phyloP scores from a whole-genome alignment of 441 rosid species.

The Heliophila coronopifolia region DNA sequence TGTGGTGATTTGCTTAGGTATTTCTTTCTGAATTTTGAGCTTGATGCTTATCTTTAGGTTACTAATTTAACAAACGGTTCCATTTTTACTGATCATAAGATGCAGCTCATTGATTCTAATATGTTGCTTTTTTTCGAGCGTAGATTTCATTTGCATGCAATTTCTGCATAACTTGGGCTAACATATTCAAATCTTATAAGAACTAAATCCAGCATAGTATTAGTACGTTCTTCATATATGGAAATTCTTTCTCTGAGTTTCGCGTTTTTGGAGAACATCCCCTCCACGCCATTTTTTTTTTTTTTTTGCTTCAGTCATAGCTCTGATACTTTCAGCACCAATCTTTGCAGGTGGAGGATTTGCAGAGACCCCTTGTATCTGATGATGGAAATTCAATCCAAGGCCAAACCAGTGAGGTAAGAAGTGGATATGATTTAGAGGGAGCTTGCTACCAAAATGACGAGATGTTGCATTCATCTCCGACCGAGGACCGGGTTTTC shows the following conservation, averaged over 20 bases:
- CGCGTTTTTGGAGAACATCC: conserved; percentile 3
- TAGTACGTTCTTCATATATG: not conserved
- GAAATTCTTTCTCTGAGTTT: not conserved
- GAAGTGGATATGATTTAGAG: conserved; percentile 61
- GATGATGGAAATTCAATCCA: conserved; percentile 36
- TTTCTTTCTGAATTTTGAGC: not conserved
- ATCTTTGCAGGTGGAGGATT: conserved; percentile 47
- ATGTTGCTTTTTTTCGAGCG: not conserved
- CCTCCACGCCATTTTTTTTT: not conserved
- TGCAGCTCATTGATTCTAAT: not conserved
- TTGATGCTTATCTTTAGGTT: conserved; percentile 10
- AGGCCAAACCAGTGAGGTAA: conserved; percentile 46
- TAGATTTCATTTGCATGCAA: not conserved
- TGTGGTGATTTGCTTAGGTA: not conserved
- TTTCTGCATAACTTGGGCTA: not conserved
- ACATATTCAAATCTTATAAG: not conserved
- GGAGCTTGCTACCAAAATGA: conserved; percentile 64
- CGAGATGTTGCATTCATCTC: conserved; percentile 45
- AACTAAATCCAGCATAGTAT: not conserved
- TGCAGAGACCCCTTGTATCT: conserved; percentile 71
- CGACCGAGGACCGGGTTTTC: conserved; percentile 46
- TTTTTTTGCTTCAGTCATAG: not conserved
- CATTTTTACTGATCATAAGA: not conserved
- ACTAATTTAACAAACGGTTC: not conserved
- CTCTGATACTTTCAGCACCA: conserved; percentile 2